A percentile compares a stretch with the other conserved stretches of the same genome.
These are phyloP conservation scores for Eucommia ulmoides DNA, from an alignment of 257 asterid genomes.

Conservation along the genomic window DNA sequence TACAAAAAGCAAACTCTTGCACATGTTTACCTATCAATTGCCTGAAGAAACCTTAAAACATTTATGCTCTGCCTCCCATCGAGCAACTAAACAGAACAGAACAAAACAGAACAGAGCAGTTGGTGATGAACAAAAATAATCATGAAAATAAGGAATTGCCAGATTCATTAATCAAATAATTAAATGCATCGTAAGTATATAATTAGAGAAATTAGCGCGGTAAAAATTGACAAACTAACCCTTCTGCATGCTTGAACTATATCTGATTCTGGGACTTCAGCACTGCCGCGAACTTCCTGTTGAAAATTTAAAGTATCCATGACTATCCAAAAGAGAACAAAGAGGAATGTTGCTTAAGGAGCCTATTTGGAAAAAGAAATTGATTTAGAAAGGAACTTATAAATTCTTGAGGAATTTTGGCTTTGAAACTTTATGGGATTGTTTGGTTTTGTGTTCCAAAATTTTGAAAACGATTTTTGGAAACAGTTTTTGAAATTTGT, in stretches of 20 bases:
- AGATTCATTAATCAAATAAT: background rate
- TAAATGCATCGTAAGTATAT: background rate
- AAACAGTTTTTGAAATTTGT: no score
- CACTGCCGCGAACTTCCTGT: conserved; percentile 74
- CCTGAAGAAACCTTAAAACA: conserved; percentile 70
- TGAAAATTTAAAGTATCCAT: conserved; percentile 11
- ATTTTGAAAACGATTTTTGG: no score
- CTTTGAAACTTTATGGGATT: no score
- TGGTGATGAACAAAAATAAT: conserved; percentile 1
- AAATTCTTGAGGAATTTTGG: no score
- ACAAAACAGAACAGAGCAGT: conserved; percentile 1
- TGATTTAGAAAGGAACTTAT: no score
- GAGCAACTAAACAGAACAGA: conserved; percentile 40
- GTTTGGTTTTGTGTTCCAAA: no score
- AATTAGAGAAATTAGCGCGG: background rate
- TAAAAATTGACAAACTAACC: background rate
- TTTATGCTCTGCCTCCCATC: conserved; percentile 82
- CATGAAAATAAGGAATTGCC: background rate
- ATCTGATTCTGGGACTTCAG: conserved; percentile 65
- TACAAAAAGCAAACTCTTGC: background rate
- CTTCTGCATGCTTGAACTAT: conserved; percentile 80
- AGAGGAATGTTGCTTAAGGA: no score
- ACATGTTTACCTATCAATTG: conserved; percentile 48
- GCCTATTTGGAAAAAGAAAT: background rate
- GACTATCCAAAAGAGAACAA: background rate